These are phyloP conservation scores for Lupinus albus DNA, from an alignment of 306 rosid species.

Conservation along the genomic window DNA sequence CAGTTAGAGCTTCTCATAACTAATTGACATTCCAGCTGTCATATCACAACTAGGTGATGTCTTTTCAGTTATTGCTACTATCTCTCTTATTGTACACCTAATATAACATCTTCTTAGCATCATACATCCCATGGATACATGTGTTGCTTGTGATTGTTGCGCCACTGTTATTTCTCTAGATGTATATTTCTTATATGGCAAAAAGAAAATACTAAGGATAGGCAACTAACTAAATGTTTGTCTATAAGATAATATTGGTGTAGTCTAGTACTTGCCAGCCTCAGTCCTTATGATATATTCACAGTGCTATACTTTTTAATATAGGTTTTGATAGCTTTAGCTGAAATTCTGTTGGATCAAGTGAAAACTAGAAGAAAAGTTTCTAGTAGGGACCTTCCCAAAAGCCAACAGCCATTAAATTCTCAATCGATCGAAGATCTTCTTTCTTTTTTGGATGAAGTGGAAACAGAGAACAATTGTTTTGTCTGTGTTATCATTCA, in stretches of 20 bases:
- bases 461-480: constrained; percentile 48
- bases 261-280: constrained; percentile 21
- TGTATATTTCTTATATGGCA: neutral
- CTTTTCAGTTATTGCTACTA: no score
- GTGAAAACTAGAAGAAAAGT: constrained; percentile 55
- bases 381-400: constrained; percentile 49
- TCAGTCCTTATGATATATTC: constrained; percentile 1
- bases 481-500: constrained; percentile 70
- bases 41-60: no score
- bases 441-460: constrained; percentile 72
- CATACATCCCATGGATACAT: neutral
- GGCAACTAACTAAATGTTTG: constrained; percentile 13
- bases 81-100: no score
- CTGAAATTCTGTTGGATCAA: constrained; percentile 74
- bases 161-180: neutral
- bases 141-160: neutral
- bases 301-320: constrained; percentile 28
- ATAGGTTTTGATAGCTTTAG: constrained; percentile 72
- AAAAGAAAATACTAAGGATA: neutral
- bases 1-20: no score
- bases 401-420: constrained; percentile 59
- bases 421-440: constrained; percentile 78
- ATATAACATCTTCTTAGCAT: neutral
- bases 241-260: constrained; percentile 1
- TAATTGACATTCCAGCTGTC: no score